phyloP scores from a whole-genome alignment of 1,139 yeast species.

The Suhomyces bolitotheri region DNA sequence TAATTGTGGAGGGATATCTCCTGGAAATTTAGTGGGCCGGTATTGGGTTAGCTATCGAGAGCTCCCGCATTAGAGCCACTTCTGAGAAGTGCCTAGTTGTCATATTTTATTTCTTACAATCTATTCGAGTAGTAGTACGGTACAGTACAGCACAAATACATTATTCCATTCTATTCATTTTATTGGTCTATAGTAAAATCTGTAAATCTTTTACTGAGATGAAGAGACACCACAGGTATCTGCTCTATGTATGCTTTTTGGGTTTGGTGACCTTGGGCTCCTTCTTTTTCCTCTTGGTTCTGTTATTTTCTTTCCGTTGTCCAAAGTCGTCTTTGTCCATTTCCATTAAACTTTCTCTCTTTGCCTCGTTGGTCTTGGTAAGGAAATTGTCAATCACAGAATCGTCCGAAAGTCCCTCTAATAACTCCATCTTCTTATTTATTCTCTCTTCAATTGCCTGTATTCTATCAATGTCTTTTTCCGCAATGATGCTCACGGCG shows the following conservation, averaged over 20 bases:
- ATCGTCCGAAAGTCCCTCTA: conserved; percentile 71
- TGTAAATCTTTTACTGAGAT: too few species aligned
- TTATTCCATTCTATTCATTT: too few species aligned
- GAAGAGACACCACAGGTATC: too few species aligned
- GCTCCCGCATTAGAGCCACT: too few species aligned
- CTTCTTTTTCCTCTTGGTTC: conserved; percentile 36
- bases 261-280: conserved; percentile 7
- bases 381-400: conserved; percentile 71
- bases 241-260: not conserved
- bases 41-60: too few species aligned
- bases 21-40: conserved; percentile 18
- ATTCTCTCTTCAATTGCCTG: conserved; percentile 86
- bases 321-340: conserved; percentile 93
- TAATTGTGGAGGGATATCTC: conserved; percentile 41
- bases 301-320: conserved; percentile 60
- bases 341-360: conserved; percentile 86
- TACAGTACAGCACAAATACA: too few species aligned
- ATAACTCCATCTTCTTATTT: conserved; percentile 71
- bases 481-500: conserved; percentile 69
- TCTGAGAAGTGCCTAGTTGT: too few species aligned
- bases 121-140: too few species aligned
- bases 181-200: too few species aligned
- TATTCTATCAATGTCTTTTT: conserved; percentile 78
- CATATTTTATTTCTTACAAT: too few species aligned
- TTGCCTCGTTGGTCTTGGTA: conserved; percentile 72